Conservation (phyloP, 306 rosid genomes). For the Cyclanthera cordifolia region DNA sequence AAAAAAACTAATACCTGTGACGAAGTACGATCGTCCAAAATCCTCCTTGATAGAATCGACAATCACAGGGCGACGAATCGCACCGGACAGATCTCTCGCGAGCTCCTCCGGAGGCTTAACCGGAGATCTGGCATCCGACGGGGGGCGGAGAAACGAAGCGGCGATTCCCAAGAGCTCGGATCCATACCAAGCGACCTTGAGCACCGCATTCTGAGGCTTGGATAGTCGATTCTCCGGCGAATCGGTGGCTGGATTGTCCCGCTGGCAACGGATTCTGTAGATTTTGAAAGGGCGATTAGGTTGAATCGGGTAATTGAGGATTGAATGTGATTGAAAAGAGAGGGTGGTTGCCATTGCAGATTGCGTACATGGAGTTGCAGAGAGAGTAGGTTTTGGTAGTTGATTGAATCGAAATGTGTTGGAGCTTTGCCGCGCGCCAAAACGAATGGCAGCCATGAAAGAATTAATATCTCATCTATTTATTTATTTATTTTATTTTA, state of each 20-base stretch:
- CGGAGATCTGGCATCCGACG: constrained; percentile 27
- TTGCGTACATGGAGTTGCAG: neutral
- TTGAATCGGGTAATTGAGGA: constrained; percentile 14
- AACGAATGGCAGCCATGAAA: neutral
- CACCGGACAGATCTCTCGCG: constrained; percentile 27
- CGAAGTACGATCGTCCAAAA: constrained; percentile 46
- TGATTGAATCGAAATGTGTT: neutral
- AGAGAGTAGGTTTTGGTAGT: neutral
- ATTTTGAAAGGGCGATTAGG: constrained; percentile 18
- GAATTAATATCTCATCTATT: no score
- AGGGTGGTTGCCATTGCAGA: constrained; percentile 26
- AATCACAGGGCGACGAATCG: constrained; percentile 36
- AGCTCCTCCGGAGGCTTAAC: constrained; percentile 30
- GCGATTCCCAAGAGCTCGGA: constrained; percentile 85
- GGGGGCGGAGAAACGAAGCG: constrained; percentile 60
- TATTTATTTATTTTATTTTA: no score
- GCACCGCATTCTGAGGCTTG: constrained; percentile 44
- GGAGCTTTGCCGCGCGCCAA: constrained; percentile 1
- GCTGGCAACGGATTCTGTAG: constrained; percentile 41
- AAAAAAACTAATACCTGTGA: constrained; percentile 29
- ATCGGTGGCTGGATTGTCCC: constrained; percentile 25
- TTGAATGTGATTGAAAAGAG: constrained; percentile 6
- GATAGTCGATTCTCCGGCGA: constrained; percentile 29
- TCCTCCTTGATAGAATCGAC: constrained; percentile 43
- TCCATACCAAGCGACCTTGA: constrained; percentile 77